Base-by-base conservation (phyloP, 2,329 filamentous ascomycete species). In the Onygenales sp. region DNA sequence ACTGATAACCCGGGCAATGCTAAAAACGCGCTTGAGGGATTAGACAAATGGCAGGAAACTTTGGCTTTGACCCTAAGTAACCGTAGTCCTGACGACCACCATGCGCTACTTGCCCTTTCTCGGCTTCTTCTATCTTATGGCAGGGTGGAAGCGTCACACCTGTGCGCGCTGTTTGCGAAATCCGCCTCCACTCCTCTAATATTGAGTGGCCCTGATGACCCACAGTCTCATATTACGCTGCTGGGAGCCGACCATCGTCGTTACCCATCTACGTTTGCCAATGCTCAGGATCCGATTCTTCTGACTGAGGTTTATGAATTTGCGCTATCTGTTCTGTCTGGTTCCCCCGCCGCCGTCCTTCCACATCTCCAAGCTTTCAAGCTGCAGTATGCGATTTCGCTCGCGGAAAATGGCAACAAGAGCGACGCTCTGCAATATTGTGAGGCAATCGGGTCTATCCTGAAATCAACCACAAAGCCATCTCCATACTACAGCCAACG, bases 251-350 rank as follows among this genome's bases (percentile, higher is more conserved):
- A 97, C 66, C 89, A 95, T 68, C 78, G 81, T 55, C 81, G 80
- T 47, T 80, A 86, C 55, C 79, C 83, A 6, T 80, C 85, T 50
- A 83, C 88, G 49, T 85, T 91, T 57, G 84, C 84, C 51, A 83
- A 85, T 58, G 90, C 97, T 62, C 79, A 87, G 6, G 90, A 97
- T 65, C 81, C 89, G 3, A 81, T 96, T n/a, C 76, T 96, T 49
- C 79, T 98, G n/a, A 97, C 89, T 42, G 93, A 99, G 68, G 83
- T 95, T 0, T 97, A 94, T 63, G 93, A 99, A 67, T 97, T 89
- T 67, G 90, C 88, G 0, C 75, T 88, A 9, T 87, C 87, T 8
- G 78, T 97, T 11, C 77, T 85, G 2, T 79, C 79, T 21, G 75
- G 76, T 32, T 77, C 79, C 2, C 72, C 77, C 21, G 69, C 77